These are phyloP conservation scores for Trichoderma afroharzianum DNA, from an alignment of 2,329 filamentous ascomycete genomes.

Conservation along the genomic window DNA sequence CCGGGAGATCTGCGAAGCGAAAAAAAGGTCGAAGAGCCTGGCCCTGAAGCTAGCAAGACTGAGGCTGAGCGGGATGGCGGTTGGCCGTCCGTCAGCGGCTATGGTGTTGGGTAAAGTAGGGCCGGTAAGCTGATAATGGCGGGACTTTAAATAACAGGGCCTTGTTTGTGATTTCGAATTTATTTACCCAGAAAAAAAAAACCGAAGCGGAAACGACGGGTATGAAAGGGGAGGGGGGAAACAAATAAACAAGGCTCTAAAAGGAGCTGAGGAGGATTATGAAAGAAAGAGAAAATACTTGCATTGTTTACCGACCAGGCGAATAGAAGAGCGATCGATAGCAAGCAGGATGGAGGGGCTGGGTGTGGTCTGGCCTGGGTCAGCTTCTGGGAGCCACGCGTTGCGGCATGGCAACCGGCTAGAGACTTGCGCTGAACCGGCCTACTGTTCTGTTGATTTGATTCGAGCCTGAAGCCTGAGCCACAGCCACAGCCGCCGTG, in stretches of 20 bases:
- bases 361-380: not conserved
- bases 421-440: not conserved
- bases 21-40: slow-evolving; percentile 15
- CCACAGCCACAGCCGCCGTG: not conserved
- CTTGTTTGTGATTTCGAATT: not conserved
- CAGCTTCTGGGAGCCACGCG: not conserved
- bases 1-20: not conserved
- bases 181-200: not conserved
- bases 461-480: not conserved
- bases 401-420: not conserved
- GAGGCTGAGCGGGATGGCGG: slow-evolving; percentile 15
- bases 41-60: slow-evolving; percentile 8
- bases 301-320: not conserved
- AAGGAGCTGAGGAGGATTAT: not conserved
- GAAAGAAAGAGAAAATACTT: not conserved
- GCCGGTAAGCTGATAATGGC: not conserved
- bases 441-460: not conserved
- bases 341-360: not conserved
- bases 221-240: not conserved
- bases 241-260: not conserved
- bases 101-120: not conserved
- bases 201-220: not conserved
- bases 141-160: not conserved
- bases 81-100: not conserved
- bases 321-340: not conserved